phyloP scores from a whole-genome alignment of 2,329 filamentous ascomycete species.

The Penicillium sp. region DNA sequence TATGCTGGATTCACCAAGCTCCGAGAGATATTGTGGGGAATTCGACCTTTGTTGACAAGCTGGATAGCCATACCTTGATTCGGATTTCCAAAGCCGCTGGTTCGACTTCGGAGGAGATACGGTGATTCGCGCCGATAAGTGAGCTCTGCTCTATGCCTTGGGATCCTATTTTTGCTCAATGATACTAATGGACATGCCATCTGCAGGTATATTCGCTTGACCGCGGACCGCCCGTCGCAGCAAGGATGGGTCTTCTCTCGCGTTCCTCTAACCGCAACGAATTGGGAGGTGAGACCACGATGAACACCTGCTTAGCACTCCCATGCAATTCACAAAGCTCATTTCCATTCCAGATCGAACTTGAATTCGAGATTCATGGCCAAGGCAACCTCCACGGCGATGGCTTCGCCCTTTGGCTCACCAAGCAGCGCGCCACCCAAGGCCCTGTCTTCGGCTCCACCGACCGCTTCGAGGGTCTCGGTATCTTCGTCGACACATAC shows the following conservation, averaged over 20 bases:
- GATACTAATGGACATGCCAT: neutral
- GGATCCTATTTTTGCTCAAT: neutral
- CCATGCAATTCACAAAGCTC: neutral
- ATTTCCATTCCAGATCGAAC: constrained; percentile 63
- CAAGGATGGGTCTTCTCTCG: constrained; percentile 92
- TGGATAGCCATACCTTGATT: constrained; percentile 87
- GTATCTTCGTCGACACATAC: constrained; percentile 97
- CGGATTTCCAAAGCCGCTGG: constrained; percentile 97
- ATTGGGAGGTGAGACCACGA: constrained; percentile 72
- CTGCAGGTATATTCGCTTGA: constrained; percentile 83
- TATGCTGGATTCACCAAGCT: constrained; percentile 6
- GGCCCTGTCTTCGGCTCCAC: constrained; percentile 86
- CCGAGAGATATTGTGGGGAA: constrained; percentile 5
- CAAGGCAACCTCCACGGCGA: constrained; percentile 90
- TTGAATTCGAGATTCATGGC: constrained; percentile 93
- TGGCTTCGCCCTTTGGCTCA: constrained; percentile 97
- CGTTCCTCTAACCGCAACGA: constrained; percentile 92
- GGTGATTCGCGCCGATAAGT: constrained; percentile 71
- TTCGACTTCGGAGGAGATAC: constrained; percentile 98
- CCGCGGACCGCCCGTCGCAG: constrained; percentile 86
- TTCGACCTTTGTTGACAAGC: constrained; percentile 20
- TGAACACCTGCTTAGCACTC: fast-evolving
- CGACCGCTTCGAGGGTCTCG: constrained; percentile 91
- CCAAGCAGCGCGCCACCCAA: constrained; percentile 78
- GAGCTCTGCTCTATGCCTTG: constrained; percentile 4